Evolutionary conservation across 2,329 filamentous ascomycete genomes (phyloP).

Genomic region (Colletotrichum sp.): DNA sequence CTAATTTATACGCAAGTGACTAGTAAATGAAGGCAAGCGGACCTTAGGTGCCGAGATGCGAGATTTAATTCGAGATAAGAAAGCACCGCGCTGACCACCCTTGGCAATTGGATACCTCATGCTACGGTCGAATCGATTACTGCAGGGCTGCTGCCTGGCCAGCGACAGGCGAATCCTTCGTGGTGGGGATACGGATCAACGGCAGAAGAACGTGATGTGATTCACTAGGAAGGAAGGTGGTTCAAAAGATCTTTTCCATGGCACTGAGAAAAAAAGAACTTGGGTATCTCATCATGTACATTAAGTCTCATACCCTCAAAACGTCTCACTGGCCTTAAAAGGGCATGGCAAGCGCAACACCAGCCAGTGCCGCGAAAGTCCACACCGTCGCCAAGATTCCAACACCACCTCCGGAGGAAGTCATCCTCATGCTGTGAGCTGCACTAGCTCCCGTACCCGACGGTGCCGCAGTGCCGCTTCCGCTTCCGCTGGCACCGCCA

Average conservation of each 20-base stretch:
- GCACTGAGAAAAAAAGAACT: too few species aligned
- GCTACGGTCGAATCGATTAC: accelerated
- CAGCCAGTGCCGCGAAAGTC: neutral
- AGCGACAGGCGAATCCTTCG: neutral
- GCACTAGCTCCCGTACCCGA: neutral
- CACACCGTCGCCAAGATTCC: neutral
- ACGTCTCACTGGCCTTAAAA: neutral
- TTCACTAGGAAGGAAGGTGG: too few species aligned
- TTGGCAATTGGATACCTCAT: accelerated
- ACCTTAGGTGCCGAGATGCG: too few species aligned
- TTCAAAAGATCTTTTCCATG: neutral
- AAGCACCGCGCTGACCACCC: neutral
- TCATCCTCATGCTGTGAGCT: neutral
- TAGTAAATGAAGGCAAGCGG: too few species aligned
- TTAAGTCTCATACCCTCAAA: too few species aligned
- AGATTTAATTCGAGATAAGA: neutral
- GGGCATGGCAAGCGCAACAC: neutral
- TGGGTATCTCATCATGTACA: neutral
- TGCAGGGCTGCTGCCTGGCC: neutral
- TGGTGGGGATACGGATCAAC: accelerated
- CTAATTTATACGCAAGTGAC: too few species aligned
- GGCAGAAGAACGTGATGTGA: too few species aligned
- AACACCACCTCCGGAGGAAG: neutral
- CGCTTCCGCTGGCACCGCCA: neutral
- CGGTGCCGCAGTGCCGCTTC: neutral